These are phyloP conservation scores for Solanum hybrid DNA, from an alignment of 305 asterid species.

Conservation along the genomic window DNA sequence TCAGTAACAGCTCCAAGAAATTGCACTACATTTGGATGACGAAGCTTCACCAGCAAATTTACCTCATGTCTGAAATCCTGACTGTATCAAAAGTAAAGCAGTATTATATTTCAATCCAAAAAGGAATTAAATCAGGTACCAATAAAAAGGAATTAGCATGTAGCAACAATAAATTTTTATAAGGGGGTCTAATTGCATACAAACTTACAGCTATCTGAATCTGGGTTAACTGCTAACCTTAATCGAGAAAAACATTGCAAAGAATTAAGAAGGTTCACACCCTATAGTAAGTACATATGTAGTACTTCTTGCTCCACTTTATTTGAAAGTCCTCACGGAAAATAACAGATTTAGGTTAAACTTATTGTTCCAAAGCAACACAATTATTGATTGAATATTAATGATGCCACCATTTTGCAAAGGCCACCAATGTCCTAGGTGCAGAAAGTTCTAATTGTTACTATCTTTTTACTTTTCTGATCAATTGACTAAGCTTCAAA, in stretches of 20 bases:
- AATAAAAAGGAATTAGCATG: not conserved
- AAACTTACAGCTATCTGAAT: not conserved
- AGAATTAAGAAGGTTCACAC: not conserved
- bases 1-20: conserved; percentile 97
- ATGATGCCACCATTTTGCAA: not conserved
- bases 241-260: not conserved
- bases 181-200: not conserved
- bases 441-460: not conserved
- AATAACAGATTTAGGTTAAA: not conserved
- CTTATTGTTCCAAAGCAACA: not conserved
- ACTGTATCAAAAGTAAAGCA: conserved; percentile 26
- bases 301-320: not conserved
- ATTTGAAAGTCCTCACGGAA: not conserved
- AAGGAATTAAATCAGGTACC: conserved; percentile 2
- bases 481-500: not conserved
- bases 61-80: conserved; percentile 99
- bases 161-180: not conserved
- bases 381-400: not conserved
- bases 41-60: conserved; percentile 94
- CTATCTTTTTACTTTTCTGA: not conserved
- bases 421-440: not conserved
- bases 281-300: not conserved
- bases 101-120: not conserved
- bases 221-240: not conserved
- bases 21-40: conserved; percentile 97